Evolutionary conservation across 305 asterid genomes (phyloP), one percentile per base, ranked within the genome.

Genomic region (Fraxinus latifolia): DNA sequence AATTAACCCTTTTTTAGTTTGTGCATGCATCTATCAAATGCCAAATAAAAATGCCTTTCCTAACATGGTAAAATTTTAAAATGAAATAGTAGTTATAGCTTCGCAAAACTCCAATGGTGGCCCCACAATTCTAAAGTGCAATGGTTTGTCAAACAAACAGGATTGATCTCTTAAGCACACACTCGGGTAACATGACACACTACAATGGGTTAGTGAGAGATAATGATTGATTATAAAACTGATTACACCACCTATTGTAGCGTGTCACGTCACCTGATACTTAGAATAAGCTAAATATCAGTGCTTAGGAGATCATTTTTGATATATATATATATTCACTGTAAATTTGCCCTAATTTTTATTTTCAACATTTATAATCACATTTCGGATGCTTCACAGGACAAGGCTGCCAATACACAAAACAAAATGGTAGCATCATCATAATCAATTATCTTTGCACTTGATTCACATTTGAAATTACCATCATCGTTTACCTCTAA

Each of bases 401-500:
- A 21, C 33, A 25, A 62, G 72, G 72, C 72, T 62, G 33, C 72
- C 72, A 23, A 23, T 62, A 21, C 31, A 0, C 33, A 21, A 7
- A 21, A 23, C 31, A 62, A 23, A 62, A 62, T 9, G 15, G 72
- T 53, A 53, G 7, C 65, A 53, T 3, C 17, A 62, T 62, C 72
- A 62, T 25, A 23, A 62, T 50, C 62, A 34, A n/a, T 60, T 21
- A 42, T 12, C 76, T 77, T 67, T 79, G 82, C 87, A 29, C 34
- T 77, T 39, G 53, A 8, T 14, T 39, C 50, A 32, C 21, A 44
- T 31, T 32, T 7, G 32, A 47, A 50, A 55, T 58, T 62, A 74
- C 75, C 79, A 72, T 80, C 77, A 31, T 42, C 84, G 74, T 80
- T 77, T 29, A 32, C 84, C 83, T 84, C 44, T 2, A 86, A 82